Evolutionary conservation across 75 land plant species (phyloP).

Genomic region (Larix kaempferi): DNA sequence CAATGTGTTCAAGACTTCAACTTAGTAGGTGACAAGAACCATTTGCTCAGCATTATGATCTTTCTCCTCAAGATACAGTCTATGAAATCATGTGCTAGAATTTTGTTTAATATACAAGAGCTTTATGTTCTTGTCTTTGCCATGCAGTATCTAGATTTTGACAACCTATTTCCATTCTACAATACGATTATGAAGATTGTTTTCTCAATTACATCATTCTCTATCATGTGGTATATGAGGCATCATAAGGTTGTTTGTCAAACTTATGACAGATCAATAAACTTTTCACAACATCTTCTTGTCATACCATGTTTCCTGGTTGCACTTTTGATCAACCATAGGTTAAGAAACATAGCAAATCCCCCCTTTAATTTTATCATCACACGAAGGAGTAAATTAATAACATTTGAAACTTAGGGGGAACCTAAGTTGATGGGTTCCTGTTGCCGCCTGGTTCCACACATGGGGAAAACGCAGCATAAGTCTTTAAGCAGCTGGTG

Average conservation of each 20-base stretch:
- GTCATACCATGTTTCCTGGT: slow-evolving; percentile 58
- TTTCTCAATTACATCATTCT: slow-evolving; percentile 67
- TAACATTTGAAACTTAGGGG: too few species aligned
- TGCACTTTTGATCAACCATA: slow-evolving; percentile 70
- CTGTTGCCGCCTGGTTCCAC: too few species aligned
- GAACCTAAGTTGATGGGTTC: too few species aligned
- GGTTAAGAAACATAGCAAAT: too few species aligned
- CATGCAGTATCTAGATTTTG: slow-evolving; percentile 65
- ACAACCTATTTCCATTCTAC: slow-evolving; percentile 60
- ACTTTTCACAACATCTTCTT: slow-evolving; percentile 70
- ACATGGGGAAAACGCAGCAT: too few species aligned
- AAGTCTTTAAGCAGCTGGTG: too few species aligned
- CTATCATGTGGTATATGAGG: slow-evolving; percentile 89
- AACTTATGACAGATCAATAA: slow-evolving; percentile 80
- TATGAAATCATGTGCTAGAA: slow-evolving; percentile 6
- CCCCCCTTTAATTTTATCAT: too few species aligned
- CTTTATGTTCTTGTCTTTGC: slow-evolving; percentile 76
- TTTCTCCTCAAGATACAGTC: too few species aligned
- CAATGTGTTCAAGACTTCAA: too few species aligned
- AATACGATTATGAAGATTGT: slow-evolving; percentile 84
- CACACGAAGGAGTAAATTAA: too few species aligned
- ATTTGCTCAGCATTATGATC: too few species aligned
- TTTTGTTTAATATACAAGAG: slow-evolving; percentile 81
- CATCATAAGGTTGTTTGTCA: slow-evolving; percentile 77
- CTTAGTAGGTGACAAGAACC: too few species aligned